phyloP scores from a whole-genome alignment of 2,329 filamentous ascomycete genomes.

The Colletotrichum camelliae region DNA sequence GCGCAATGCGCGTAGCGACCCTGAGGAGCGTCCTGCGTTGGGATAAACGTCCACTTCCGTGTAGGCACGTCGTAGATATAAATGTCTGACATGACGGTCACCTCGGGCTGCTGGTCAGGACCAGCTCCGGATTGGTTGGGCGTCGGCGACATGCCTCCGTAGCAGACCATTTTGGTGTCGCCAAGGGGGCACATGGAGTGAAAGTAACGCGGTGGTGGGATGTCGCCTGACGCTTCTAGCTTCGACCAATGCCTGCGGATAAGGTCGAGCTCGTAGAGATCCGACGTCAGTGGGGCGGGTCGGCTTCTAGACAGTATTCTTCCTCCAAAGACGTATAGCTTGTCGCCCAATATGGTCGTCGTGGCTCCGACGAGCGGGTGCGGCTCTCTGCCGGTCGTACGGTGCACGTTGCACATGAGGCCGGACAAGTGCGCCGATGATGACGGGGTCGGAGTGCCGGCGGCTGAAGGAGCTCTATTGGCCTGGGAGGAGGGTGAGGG shows the following conservation, averaged over 20 bases:
- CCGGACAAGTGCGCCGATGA: constrained; percentile 67
- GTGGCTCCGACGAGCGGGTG: constrained; percentile 93
- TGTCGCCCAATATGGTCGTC: constrained; percentile 93
- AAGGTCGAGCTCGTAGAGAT: constrained; percentile 92
- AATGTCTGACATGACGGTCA: constrained; percentile 97
- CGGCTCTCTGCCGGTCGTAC: constrained; percentile 91
- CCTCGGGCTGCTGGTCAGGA: constrained; percentile 78
- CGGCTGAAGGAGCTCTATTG: constrained; percentile 37
- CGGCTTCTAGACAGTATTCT: constrained; percentile 83
- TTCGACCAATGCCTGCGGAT: constrained; percentile 93
- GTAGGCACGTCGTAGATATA: constrained; percentile 91
- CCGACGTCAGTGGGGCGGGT: constrained; percentile 81
- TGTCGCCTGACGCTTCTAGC: constrained; percentile 80
- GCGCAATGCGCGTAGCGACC: constrained; percentile 97
- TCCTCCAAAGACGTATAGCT: constrained; percentile 95
- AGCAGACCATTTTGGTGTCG: constrained; percentile 96
- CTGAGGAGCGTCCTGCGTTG: constrained; percentile 82
- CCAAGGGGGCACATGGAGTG: constrained; percentile 94
- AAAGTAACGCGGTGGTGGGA: constrained; percentile 92
- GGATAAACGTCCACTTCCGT: constrained; percentile 84
- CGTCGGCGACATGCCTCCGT: constrained; percentile 95
- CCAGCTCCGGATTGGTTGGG: constrained; percentile 51
- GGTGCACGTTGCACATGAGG: constrained; percentile 74
- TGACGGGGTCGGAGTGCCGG: constrained; percentile 50
- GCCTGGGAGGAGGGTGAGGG: constrained; percentile 60